Conservation (phyloP, 257 asterid genomes). For the Solanum ossicruentum region DNA sequence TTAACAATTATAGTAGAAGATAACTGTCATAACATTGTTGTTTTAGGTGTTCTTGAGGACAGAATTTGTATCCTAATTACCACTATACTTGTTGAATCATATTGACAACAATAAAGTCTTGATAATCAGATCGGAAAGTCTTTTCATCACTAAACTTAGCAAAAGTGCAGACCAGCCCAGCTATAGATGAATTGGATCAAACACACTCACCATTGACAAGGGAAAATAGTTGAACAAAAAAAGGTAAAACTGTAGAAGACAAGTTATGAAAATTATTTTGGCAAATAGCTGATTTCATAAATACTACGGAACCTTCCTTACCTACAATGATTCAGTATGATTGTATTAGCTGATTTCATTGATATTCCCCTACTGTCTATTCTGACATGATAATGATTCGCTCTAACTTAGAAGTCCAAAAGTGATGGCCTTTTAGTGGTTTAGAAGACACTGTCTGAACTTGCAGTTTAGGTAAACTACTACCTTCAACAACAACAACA, state of each 20-base stretch:
- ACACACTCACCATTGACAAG: background rate
- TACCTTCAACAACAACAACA: too few relatives aligned
- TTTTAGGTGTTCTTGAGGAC: background rate
- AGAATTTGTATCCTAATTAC: background rate
- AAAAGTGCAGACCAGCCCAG: background rate
- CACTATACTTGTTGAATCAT: background rate
- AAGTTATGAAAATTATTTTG: background rate
- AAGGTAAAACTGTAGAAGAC: background rate
- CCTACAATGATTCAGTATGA: background rate
- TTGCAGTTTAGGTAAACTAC: background rate
- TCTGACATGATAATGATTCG: background rate
- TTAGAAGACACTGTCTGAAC: background rate
- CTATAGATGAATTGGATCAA: background rate
- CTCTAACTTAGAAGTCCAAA: background rate
- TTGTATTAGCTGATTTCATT: background rate
- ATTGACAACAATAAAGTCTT: background rate
- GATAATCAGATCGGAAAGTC: background rate
- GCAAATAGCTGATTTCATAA: background rate
- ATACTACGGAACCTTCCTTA: background rate
- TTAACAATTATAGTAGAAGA: background rate
- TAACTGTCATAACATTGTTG: background rate
- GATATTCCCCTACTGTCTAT: background rate
- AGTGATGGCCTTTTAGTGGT: background rate
- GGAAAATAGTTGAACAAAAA: background rate
- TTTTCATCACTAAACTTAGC: background rate